Evolutionary conservation across 305 asterid species (phyloP).

Genomic region (Solanum chacoense): DNA sequence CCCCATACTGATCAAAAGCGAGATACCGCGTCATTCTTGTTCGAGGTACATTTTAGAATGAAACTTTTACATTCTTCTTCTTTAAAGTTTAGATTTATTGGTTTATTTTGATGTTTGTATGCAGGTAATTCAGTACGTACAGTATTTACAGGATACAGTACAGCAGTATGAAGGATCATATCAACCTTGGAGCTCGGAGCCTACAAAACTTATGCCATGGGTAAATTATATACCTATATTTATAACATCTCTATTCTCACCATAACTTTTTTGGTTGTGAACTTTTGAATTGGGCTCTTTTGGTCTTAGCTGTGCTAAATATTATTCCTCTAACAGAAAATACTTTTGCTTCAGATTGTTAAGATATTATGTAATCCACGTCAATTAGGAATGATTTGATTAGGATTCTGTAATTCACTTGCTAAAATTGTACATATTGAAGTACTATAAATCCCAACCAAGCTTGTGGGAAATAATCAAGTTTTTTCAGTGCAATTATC

Average conservation of each 20-base stretch:
- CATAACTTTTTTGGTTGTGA: background rate
- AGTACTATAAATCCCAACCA: background rate
- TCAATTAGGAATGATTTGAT: background rate
- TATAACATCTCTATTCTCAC: background rate
- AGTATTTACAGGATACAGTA: slow-evolving; percentile 70
- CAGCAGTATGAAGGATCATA: slow-evolving; percentile 71
- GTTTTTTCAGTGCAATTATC: background rate
- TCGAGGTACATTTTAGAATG: slow-evolving; percentile 34
- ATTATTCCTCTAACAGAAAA: background rate
- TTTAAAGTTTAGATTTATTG: background rate
- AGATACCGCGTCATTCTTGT: slow-evolving; percentile 74
- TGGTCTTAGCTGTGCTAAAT: background rate
- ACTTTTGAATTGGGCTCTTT: background rate
- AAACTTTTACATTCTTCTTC: background rate
- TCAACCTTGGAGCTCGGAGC: slow-evolving; percentile 82
- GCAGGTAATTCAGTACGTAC: slow-evolving; percentile 90
- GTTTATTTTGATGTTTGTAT: background rate
- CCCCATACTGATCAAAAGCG: slow-evolving; percentile 84
- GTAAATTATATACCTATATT: slow-evolving; percentile 24
- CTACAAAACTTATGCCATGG: slow-evolving; percentile 94
- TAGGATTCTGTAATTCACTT: background rate
- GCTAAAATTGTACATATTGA: background rate
- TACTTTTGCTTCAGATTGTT: background rate
- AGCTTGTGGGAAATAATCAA: background rate
- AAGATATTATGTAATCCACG: background rate